These are phyloP conservation scores for Bruguiera sexangula DNA, from an alignment of 345 rosid species.

Conservation along the genomic window DNA sequence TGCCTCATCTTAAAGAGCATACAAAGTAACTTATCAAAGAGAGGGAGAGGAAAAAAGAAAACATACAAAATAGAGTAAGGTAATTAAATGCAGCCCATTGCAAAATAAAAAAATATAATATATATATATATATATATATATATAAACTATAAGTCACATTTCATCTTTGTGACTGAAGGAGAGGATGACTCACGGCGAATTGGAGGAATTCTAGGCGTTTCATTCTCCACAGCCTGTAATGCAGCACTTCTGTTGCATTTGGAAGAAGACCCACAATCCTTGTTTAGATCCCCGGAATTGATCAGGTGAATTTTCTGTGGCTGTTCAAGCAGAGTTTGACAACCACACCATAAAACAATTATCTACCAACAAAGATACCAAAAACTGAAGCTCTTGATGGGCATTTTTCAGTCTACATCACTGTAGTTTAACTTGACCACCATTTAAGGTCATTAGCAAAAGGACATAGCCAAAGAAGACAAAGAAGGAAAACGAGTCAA, in stretches of 20 bases:
- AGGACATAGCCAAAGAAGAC: background rate
- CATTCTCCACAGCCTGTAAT: slow-evolving; percentile 46
- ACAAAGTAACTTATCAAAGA: too few relatives aligned
- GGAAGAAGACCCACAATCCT: slow-evolving; percentile 64
- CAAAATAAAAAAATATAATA: too few relatives aligned
- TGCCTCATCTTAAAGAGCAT: too few relatives aligned
- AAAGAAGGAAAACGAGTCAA: slow-evolving; percentile 10
- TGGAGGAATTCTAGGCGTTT: slow-evolving; percentile 69
- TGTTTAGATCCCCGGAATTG: slow-evolving; percentile 41
- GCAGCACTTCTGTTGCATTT: slow-evolving; percentile 42
- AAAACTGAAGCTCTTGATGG: too few relatives aligned
- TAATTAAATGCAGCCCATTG: too few relatives aligned
- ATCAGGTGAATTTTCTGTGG: slow-evolving; percentile 49
- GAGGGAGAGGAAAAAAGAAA: too few relatives aligned
- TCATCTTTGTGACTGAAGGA: too few relatives aligned
- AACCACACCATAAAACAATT: slow-evolving; percentile 3
- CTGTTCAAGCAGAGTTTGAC: slow-evolving; percentile 18
- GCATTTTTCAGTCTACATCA: background rate
- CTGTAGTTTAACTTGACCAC: background rate
- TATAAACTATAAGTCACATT: too few relatives aligned
- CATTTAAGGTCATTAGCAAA: too few relatives aligned
- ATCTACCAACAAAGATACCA: too few relatives aligned
- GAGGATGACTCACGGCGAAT: slow-evolving; percentile 58
- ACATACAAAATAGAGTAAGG: too few relatives aligned
- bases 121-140: too few relatives aligned